These are phyloP conservation scores for Aphanomyces euteiches DNA, from an alignment of 352 stramenopile genomes.

Conservation along the genomic window DNA sequence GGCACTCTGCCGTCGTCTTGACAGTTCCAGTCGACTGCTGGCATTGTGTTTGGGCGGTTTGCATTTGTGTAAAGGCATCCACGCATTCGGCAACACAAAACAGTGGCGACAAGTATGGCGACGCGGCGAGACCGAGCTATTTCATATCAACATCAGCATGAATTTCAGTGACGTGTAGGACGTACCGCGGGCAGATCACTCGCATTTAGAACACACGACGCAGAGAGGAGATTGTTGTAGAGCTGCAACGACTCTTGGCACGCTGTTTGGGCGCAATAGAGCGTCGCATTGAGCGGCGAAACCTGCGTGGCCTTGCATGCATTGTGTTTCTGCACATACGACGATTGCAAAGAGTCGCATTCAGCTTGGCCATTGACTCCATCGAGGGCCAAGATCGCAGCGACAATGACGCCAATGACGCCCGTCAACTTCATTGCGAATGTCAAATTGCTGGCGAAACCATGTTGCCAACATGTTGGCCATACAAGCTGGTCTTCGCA, in stretches of 20 bases:
- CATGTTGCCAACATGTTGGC: no score
- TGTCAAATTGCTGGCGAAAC: no score
- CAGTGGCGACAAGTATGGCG: not conserved
- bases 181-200: not conserved
- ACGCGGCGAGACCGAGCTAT: not conserved
- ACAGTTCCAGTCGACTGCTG: not conserved
- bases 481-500: no score
- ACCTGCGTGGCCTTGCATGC: no score
- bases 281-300: no score
- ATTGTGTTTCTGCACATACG: no score
- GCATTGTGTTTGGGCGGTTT: not conserved
- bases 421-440: no score
- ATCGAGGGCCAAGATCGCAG: no score
- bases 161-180: not conserved
- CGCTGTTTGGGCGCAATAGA: no score
- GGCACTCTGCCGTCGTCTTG: constrained; percentile 14
- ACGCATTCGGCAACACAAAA: constrained; percentile 14
- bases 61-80: not conserved
- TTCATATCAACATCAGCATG: not conserved
- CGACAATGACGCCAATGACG: no score
- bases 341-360: no score
- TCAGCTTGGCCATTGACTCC: no score
- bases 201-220: not conserved
- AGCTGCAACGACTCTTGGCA: not conserved
- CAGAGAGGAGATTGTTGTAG: not conserved